These are phyloP conservation scores for Pilatotrama ljubarskyi DNA, from an alignment of 768 basidiomycete genomes.

Conservation along the genomic window DNA sequence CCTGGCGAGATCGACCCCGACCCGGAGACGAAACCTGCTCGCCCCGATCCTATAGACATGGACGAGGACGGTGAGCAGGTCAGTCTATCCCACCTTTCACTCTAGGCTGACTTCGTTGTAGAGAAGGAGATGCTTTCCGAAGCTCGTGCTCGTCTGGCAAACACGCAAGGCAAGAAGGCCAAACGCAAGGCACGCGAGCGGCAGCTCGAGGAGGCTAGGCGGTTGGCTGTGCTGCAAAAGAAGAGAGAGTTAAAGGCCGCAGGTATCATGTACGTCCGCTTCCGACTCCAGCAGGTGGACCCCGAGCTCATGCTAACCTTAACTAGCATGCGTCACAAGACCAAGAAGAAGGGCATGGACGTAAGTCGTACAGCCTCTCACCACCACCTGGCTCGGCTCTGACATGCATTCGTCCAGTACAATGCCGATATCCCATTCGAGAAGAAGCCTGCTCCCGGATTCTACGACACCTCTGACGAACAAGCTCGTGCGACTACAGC, in stretches of 20 bases:
- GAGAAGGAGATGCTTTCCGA: constrained; percentile 99
- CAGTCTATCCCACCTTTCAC: too few species aligned
- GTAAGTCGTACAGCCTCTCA: constrained; percentile 44
- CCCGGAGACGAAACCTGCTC: constrained; percentile 96
- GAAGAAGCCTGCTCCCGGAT: constrained; percentile 92
- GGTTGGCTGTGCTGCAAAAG: constrained; percentile 94
- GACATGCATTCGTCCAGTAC: constrained; percentile 56
- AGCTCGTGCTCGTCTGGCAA: constrained; percentile 95
- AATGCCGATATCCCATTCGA: constrained; percentile 99
- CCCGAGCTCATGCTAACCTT: not conserved
- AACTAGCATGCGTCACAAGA: constrained; percentile 84
- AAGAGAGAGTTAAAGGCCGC: constrained; percentile 97
- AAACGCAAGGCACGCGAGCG: constrained; percentile 98
- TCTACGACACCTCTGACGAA: constrained; percentile 96
- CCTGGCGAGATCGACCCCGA: constrained; percentile 99
- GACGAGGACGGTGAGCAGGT: constrained; percentile 85
- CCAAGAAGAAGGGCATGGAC: constrained; percentile 98
- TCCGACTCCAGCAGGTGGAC: not conserved
- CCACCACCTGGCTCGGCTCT: constrained; percentile 10
- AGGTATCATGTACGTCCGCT: constrained; percentile 71
- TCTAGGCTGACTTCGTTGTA: too few species aligned
- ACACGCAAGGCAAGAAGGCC: constrained; percentile 99
- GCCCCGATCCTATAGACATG: constrained; percentile 99
- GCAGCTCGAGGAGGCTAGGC: constrained; percentile 92
- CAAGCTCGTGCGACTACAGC: constrained; percentile 84